Percentiles rank a stretch among this genome's conserved stretches.
Evolutionary conservation across 1,284 basidiomycete genomes (phyloP).

Genomic region (Ustilago shanxiensis): DNA sequence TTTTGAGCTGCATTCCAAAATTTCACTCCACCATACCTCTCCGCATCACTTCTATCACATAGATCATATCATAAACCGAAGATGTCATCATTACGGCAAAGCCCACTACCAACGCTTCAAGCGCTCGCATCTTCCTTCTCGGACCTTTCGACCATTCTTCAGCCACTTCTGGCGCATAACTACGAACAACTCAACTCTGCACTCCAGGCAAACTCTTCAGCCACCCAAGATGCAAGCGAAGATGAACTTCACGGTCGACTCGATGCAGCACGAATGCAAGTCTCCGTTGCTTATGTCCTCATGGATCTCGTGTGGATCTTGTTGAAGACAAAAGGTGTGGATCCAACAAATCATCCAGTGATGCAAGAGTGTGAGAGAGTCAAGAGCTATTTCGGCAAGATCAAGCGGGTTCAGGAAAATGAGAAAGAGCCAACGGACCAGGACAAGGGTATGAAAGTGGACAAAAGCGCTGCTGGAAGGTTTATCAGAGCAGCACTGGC

Average conservation of each 20-base stretch:
- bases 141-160: constrained; percentile 25
- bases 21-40: constrained; percentile 23
- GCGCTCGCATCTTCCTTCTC: constrained; percentile 33
- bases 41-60: neutral
- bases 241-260: constrained; percentile 55
- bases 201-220: constrained; percentile 27
- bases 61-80: too few species aligned
- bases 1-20: constrained; percentile 21
- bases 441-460: constrained; percentile 23
- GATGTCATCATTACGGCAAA: constrained; percentile 47
- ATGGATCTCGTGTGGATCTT: constrained; percentile 62
- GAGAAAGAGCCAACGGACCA: constrained; percentile 25
- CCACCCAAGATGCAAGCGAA: neutral
- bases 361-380: constrained; percentile 58
- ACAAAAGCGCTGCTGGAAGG: constrained; percentile 48
- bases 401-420: constrained; percentile 46
- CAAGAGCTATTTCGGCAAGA: constrained; percentile 60
- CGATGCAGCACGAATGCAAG: constrained; percentile 56
- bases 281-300: constrained; percentile 54
- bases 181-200: constrained; percentile 37
- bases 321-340: constrained; percentile 58
- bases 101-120: constrained; percentile 38
- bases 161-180: constrained; percentile 34
- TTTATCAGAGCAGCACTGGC: constrained; percentile 52
- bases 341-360: constrained; percentile 53